Base-by-base conservation (phyloP, 441 rosid species). In the Croton setiger region DNA sequence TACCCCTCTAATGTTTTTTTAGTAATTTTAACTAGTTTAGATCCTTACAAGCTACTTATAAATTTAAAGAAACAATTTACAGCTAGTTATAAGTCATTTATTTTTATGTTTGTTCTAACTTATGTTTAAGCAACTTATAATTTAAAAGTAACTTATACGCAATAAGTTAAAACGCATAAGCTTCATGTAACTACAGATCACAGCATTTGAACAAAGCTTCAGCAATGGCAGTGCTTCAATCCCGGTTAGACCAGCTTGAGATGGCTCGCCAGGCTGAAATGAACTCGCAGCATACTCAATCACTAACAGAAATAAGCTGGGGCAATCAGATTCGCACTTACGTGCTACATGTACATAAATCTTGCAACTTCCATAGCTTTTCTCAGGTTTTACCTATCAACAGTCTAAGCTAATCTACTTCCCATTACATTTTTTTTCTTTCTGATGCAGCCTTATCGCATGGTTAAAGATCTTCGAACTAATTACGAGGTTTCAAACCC, bases 201-300 rank as follows among this genome's bases (percentile, higher is more conserved):
- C 99, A 94, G 45, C 99, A 92, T 78, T 82, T 78, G 83, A 92
- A 92, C 72, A 95, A 92, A 84, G 96, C 97, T 72, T 87, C 96
- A n/a, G 98, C 99, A 64, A 90, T 94, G 97, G 87, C 91, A 5
- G 99, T 94, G 74, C 88, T 94, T 47, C 99, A 94, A 75, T 94
- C 97, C 72, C 88, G 96, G 74, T 62, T 95, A 71, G 96, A 95
- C 81, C 97, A 87, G 83, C 96, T 87, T 5, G 97, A 92, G 86
- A 86, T 90, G 81, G 87, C 90, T 60, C 93, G 96, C 43, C 98
- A 90, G 81, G 91, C 94, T 53, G 90, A 89, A 72, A 86, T 92
- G 91, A 92, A 95, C 12, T 84, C 97, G 1, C 87, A 95, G 56
- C 99, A 95, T 80, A 92, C 97, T 58, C 97, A 92, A 55, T 95